phyloP scores from a whole-genome alignment of 2,329 filamentous ascomycete species.

The Cladosporium velox region DNA sequence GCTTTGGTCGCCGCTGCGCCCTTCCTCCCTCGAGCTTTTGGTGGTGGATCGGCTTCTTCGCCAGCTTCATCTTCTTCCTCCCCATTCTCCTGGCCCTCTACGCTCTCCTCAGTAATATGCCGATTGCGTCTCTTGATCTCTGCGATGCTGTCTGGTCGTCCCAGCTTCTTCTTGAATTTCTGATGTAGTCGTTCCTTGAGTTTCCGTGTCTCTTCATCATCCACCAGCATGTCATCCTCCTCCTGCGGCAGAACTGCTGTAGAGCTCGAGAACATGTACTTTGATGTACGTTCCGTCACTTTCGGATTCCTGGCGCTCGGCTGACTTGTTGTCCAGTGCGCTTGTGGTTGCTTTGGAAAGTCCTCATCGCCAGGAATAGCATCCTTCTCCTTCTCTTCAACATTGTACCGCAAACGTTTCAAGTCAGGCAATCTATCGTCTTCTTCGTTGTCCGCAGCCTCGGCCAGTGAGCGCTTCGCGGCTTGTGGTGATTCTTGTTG shows the following conservation, averaged over 20 bases:
- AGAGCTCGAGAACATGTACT: constrained; percentile 60
- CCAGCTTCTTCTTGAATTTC: constrained; percentile 87
- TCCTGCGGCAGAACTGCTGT: constrained; percentile 32
- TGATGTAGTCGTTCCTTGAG: constrained; percentile 73
- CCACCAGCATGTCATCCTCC: constrained; percentile 43
- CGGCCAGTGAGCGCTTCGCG: constrained; percentile 8
- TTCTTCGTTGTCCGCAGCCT: constrained; percentile 15
- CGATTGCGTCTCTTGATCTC: constrained; percentile 64
- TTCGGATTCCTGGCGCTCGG: constrained; percentile 39
- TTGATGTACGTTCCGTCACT: constrained; percentile 55
- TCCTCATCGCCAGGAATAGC: not conserved
- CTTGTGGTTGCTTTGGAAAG: not conserved
- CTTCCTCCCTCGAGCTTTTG: constrained; percentile 53
- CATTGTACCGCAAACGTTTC: constrained; percentile 24
- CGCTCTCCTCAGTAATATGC: constrained; percentile 55
- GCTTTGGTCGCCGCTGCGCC: constrained; percentile 65
- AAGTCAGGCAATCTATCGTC: constrained; percentile 26
- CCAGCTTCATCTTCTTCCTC: constrained; percentile 62
- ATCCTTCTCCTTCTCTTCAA: constrained; percentile 14
- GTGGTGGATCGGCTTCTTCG: constrained; percentile 51
- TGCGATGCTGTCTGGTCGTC: constrained; percentile 77
- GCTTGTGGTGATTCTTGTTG: constrained; percentile 28
- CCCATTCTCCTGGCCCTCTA: constrained; percentile 53
- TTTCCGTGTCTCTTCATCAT: constrained; percentile 55
- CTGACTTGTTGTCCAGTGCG: not conserved